These are phyloP conservation scores for Boletus rufocinnamomeus DNA, from an alignment of 768 basidiomycete species.

Conservation along the genomic window DNA sequence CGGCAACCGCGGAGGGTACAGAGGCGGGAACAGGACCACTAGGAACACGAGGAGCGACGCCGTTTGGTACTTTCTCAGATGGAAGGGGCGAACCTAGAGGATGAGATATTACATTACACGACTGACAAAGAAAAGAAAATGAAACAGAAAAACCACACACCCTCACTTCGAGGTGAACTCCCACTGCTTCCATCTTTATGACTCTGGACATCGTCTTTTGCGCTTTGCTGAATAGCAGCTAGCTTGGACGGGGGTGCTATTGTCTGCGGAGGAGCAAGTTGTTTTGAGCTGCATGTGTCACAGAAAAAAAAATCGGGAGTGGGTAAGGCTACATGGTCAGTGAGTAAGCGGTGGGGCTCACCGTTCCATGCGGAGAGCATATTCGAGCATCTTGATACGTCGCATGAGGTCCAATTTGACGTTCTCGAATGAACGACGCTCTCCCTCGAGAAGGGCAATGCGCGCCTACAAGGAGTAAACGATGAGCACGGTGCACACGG, in stretches of 20 bases:
- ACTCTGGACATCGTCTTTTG: constrained; percentile 72
- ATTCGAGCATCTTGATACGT: constrained; percentile 99
- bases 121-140: constrained; percentile 9
- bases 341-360: constrained; percentile 40
- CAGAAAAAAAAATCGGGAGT: constrained; percentile 27
- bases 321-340: constrained; percentile 5
- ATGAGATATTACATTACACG: constrained; percentile 9
- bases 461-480: constrained; percentile 62
- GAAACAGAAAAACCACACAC: constrained; percentile 38
- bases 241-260: constrained; percentile 68
- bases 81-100: constrained; percentile 68
- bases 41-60: constrained; percentile 52
- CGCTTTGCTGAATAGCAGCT: constrained; percentile 56
- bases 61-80: constrained; percentile 70
- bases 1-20: constrained; percentile 43
- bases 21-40: constrained; percentile 43
- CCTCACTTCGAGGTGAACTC: constrained; percentile 86
- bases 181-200: constrained; percentile 79
- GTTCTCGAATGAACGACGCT: constrained; percentile 96
- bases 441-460: constrained; percentile 95
- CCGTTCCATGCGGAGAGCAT: constrained; percentile 95
- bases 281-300: constrained; percentile 69
- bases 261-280: constrained; percentile 58
- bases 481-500: constrained; percentile 17
- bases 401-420: constrained; percentile 94